Percentiles rank a stretch among this genome's conserved stretches.
These are phyloP conservation scores for Aspergillus haitiensis DNA, from an alignment of 495 filamentous ascomycete species.

Conservation along the genomic window DNA sequence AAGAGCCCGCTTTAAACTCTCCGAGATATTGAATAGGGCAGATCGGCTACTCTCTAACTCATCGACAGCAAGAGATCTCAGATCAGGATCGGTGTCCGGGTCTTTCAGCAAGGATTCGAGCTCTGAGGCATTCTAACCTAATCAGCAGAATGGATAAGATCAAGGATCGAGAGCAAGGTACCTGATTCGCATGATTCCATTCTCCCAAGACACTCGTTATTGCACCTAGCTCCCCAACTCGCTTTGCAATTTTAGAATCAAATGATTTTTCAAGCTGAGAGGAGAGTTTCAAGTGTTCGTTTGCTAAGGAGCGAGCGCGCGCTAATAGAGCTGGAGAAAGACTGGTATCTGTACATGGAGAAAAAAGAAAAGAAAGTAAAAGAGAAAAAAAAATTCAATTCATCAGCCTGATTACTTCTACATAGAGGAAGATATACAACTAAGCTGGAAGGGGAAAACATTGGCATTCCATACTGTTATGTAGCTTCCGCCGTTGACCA, in stretches of 20 bases:
- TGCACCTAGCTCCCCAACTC: conserved; percentile 71
- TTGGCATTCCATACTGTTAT: conserved; percentile 32
- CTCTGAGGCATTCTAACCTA: conserved; percentile 54
- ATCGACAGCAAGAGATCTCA: conserved; percentile 69
- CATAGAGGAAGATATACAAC: neutral
- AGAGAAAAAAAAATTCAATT: too few relatives aligned
- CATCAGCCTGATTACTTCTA: too few relatives aligned
- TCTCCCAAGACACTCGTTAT: conserved; percentile 68
- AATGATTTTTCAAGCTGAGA: conserved; percentile 61
- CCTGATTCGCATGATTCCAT: conserved; percentile 53
- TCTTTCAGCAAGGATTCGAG: conserved; percentile 60
- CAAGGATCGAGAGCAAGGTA: conserved; percentile 16
- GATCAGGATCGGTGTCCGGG: conserved; percentile 59
- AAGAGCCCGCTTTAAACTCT: conserved; percentile 67
- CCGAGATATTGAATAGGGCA: conserved; percentile 59
- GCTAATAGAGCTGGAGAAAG: conserved; percentile 62
- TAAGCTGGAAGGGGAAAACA: neutral
- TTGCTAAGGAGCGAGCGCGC: conserved; percentile 62
- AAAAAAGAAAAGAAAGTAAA: neutral
- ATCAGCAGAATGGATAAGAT: conserved; percentile 12
- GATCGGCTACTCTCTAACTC: conserved; percentile 67
- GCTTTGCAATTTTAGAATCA: conserved; percentile 70
- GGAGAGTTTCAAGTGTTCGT: conserved; percentile 66
- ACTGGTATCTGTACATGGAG: conserved; percentile 27
- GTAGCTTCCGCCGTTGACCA: conserved; percentile 29